These are phyloP conservation scores for Geum urbanum DNA, from an alignment of 306 rosid genomes.

Conservation along the genomic window DNA sequence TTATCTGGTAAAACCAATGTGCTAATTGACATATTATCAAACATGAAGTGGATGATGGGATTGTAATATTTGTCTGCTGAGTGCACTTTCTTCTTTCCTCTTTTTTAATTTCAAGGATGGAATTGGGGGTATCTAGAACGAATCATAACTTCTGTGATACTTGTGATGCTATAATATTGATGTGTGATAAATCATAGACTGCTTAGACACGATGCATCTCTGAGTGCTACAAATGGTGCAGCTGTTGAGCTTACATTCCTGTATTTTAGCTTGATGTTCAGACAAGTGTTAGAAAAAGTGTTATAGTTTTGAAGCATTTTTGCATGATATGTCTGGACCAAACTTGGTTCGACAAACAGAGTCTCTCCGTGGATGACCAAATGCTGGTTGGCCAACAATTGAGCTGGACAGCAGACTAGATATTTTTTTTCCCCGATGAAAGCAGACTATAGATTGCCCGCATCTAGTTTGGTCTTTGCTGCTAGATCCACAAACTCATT, in stretches of 20 bases:
- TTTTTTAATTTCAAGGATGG: conserved; percentile 30
- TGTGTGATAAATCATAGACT: conserved; percentile 18
- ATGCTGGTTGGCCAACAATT: no score
- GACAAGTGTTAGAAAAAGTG: not conserved
- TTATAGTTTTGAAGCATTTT: no score
- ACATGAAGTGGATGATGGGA: conserved; percentile 35
- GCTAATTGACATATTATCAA: conserved; percentile 33
- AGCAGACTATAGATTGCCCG: no score
- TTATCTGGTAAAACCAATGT: conserved; percentile 17
- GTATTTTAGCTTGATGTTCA: not conserved
- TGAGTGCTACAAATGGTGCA: not conserved
- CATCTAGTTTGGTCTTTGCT: no score
- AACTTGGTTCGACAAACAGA: no score
- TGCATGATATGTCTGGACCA: no score
- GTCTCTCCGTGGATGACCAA: no score
- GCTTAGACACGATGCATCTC: not conserved
- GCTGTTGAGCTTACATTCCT: not conserved
- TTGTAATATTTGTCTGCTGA: conserved; percentile 42
- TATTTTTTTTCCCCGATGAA: no score
- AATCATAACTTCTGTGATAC: conserved; percentile 35
- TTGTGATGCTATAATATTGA: conserved; percentile 4
- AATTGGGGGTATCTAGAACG: conserved; percentile 27
- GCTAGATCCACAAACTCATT: no score
- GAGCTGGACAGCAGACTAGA: no score
- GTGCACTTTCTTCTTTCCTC: conserved; percentile 30